A percentile compares a stretch with the other conserved stretches of the same genome.
phyloP scores from a whole-genome alignment of 805 yeast species.

The Dipodascopsis tothii region DNA sequence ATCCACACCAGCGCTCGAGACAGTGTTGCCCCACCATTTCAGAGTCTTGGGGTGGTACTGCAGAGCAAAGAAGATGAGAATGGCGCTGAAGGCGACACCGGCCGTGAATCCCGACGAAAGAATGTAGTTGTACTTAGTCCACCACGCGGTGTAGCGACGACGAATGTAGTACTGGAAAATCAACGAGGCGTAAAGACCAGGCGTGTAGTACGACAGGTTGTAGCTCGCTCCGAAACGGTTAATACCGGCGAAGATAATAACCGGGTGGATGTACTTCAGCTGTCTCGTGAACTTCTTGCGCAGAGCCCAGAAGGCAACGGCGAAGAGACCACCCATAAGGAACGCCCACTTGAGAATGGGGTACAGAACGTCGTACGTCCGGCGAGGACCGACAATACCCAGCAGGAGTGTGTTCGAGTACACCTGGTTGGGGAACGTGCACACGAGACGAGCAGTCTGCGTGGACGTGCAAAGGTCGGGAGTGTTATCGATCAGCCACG shows the following conservation, averaged over 20 bases:
- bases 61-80: constrained; percentile 48
- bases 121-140: constrained; percentile 67
- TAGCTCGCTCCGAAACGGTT: constrained; percentile 14
- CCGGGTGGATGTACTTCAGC: constrained; percentile 18
- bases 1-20: constrained; percentile 17
- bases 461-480: constrained; percentile 23
- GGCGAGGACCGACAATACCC: constrained; percentile 26
- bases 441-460: constrained; percentile 23
- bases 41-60: constrained; percentile 35
- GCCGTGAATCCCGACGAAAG: constrained; percentile 59
- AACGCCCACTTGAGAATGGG: constrained; percentile 23
- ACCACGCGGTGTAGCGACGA: constrained; percentile 54
- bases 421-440: constrained; percentile 25
- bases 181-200: constrained; percentile 41
- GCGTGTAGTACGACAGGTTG: constrained; percentile 30
- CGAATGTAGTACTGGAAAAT: constrained; percentile 52
- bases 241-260: constrained; percentile 23
- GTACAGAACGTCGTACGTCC: constrained; percentile 23
- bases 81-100: constrained; percentile 56
- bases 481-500: constrained; percentile 36
- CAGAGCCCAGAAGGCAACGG: constrained; percentile 14
- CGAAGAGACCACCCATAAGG: constrained; percentile 21
- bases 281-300: constrained; percentile 4
- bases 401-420: constrained; percentile 25
- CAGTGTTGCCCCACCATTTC: constrained; percentile 55